Percentiles rank a stretch among this genome's conserved stretches.
These are phyloP conservation scores for Leptomonas seymouri DNA, from an alignment of 208 protist species.

Conservation along the genomic window DNA sequence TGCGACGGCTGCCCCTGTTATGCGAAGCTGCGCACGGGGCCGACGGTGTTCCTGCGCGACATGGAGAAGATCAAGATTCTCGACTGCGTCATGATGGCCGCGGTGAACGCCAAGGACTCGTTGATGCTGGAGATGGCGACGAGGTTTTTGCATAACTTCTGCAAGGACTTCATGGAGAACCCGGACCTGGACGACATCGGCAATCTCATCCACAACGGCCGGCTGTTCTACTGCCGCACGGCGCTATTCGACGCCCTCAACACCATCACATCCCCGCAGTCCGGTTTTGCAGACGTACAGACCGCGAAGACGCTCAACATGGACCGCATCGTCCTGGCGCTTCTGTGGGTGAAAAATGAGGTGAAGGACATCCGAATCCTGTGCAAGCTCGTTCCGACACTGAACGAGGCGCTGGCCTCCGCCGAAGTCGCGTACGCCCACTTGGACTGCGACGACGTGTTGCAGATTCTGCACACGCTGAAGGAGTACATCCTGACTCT, in stretches of 20 bases:
- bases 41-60: slow-evolving; percentile 70
- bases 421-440: slow-evolving; percentile 45
- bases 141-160: slow-evolving; percentile 47
- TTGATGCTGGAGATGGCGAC: slow-evolving; percentile 47
- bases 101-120: slow-evolving; percentile 58
- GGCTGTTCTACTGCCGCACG: slow-evolving; percentile 60
- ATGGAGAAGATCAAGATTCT: slow-evolving; percentile 83
- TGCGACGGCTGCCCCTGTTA: slow-evolving; percentile 74
- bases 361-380: slow-evolving; percentile 51
- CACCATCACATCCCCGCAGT: slow-evolving; percentile 31
- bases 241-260: slow-evolving; percentile 65
- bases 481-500: slow-evolving; percentile 44
- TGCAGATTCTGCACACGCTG: slow-evolving; percentile 57
- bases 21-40: slow-evolving; percentile 48
- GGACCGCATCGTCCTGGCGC: slow-evolving; percentile 47
- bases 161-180: slow-evolving; percentile 59
- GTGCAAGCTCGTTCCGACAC: slow-evolving; percentile 42
- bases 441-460: slow-evolving; percentile 38
- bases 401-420: slow-evolving; percentile 49
- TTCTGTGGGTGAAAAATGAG: slow-evolving; percentile 65
- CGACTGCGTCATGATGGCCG: slow-evolving; percentile 76
- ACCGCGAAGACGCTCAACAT: slow-evolving; percentile 37
- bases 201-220: slow-evolving; percentile 71
- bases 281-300: slow-evolving; percentile 19
- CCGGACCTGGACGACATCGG: slow-evolving; percentile 56